A percentile compares a stretch with the other conserved stretches of the same genome.
phyloP scores from a whole-genome alignment of 2,329 filamentous ascomycete genomes.

The Tolypocladium inflatum region DNA sequence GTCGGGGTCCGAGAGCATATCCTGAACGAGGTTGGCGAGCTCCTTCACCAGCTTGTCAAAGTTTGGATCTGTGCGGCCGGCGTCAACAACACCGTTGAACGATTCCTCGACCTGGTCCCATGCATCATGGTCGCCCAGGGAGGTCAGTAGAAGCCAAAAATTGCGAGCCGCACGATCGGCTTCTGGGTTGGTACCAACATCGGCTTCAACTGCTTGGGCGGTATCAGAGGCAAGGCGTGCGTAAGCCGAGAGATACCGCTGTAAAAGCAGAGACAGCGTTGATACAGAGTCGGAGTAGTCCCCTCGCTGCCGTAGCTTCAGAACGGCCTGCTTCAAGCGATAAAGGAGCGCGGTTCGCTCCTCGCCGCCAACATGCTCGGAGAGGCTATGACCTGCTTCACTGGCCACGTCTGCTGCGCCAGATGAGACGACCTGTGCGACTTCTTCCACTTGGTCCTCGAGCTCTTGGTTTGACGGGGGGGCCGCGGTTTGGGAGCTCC shows the following conservation, averaged over 20 bases:
- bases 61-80: conserved; percentile 68
- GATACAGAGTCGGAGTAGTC: conserved; percentile 86
- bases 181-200: conserved; percentile 63
- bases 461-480: conserved; percentile 57
- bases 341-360: conserved; percentile 65
- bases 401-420: conserved; percentile 42
- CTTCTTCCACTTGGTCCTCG: conserved; percentile 42
- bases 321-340: conserved; percentile 67
- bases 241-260: conserved; percentile 71
- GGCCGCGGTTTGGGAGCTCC: conserved; percentile 14
- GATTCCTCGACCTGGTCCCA: conserved; percentile 68
- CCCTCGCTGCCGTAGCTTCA: conserved; percentile 61
- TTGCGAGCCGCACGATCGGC: conserved; percentile 68
- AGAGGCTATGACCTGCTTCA: conserved; percentile 60
- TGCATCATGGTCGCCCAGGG: conserved; percentile 62
- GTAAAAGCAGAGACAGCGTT: conserved; percentile 63
- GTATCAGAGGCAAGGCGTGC: conserved; percentile 63
- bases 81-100: conserved; percentile 61
- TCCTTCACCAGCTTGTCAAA: conserved; percentile 72
- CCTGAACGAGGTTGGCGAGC: conserved; percentile 64
- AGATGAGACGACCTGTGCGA: conserved; percentile 43
- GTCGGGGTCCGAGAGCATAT: conserved; percentile 73
- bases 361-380: conserved; percentile 62
- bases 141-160: conserved; percentile 71
- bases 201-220: conserved; percentile 55